Evolutionary conservation across 164 flowering plant genomes (phyloP), one percentile per base, ranked within the genome.

Genomic region (Aristolochia californica): DNA sequence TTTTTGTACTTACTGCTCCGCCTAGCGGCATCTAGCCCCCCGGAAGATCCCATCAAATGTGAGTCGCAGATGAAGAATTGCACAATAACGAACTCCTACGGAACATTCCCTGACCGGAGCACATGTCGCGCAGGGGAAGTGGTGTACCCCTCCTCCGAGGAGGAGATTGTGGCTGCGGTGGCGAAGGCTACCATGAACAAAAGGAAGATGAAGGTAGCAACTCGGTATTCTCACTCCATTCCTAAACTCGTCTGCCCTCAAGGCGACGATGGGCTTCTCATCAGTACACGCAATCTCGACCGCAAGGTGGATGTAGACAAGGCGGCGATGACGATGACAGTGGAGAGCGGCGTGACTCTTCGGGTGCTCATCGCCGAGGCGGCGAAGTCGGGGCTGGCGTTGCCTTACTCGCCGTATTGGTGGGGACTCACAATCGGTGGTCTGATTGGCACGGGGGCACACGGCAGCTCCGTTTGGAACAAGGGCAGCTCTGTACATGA

Each of bases 361-460:
- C 70, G 74, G 66, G 69, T 78, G 61, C 47, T 87, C 16, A 83
- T 87, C 5, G 54, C 58, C 13, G 78, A 75, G 44, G 82, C 84
- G 0, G 84, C 82, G 0, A 65, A 70, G 55, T 80, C 69, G 0
- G 82, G 85, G 23, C 51, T 88, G 30, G 89, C 88, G 0, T 53
- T 85, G 65, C 87, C 89, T 26, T 65, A 80, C 52, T 13, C 86
- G 0, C 96, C 96, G 0, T 85, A 88, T 40, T 88, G 89, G 91
- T 85, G 84, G 84, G 96, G 96, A 0, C 51, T 87, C 59, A 83
- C 91, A 0, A 55, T 83, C 0, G 95, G 91, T 0, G 95, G 91
- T 1, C 30, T 87, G 10, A 40, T 84, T 26, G 76, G 77, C 1
- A 87, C 85, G 0, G 95, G 89, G 15, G 87, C 95, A 0, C 95